Evolutionary conservation across 768 basidiomycete species (phyloP), one percentile per base, ranked within the genome.

Genomic region (Fibroporia radiculosa): DNA sequence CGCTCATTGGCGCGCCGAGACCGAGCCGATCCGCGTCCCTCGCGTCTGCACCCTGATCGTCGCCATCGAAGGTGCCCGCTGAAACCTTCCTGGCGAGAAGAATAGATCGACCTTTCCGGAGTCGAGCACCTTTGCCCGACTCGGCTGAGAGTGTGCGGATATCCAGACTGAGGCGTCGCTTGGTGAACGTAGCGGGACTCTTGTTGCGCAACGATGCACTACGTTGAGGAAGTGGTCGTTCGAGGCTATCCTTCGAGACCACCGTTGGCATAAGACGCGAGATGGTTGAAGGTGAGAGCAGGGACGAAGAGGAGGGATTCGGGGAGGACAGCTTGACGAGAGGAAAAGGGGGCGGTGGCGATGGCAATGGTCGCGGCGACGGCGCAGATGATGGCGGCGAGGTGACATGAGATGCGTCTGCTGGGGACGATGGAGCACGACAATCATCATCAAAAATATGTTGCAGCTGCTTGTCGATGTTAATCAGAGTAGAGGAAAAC

Each of bases 1-100:
- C 69, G 45, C 48, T 53, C 44, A 41, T 33, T 4, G 47, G 36
- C 38, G 19, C 35, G 36, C 31, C 18, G 32, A 5, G 19, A 26
- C 32, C 14, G 4, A 6, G 25, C 13, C 13, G n/a, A 11, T 46
- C 37, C 12, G 20, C 36, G 8, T 22, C 27, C 25, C 18, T 12
- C 11, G 29, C 42, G 13, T 44, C 32, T 33, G 5, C 42, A 6
- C 11, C 13, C 25, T 42, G 26, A 5, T 42, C 12, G 11, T 12
- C 11, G 8, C 23, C 25, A 10, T 23, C 16, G 20, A 8, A n/a
- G 34, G 14, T 6, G 14, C 16, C 16, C 24, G 10, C 38, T 16
- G 22, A 5, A 23, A 8, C 28, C 24, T 4, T 11, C 13, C 6
- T 16, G 40, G 13, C 41, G 18, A 20, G 3, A 6, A 29, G 11